Evolutionary conservation across 371 early-diverging fungal genomes (phyloP).

Genomic region (Umbelopsis sp.): DNA sequence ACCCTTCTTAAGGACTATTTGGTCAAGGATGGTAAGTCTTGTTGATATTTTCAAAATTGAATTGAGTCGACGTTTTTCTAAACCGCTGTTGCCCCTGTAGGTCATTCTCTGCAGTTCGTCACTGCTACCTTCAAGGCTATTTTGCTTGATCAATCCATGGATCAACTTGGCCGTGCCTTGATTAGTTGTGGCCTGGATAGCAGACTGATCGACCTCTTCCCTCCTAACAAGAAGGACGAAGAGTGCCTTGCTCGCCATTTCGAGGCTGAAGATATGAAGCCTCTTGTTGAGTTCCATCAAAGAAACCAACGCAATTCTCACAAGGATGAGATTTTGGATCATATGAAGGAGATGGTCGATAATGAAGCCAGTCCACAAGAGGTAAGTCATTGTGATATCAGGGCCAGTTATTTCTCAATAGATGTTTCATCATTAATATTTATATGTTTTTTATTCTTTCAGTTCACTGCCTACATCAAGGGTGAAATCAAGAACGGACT

Average conservation of each 20-base stretch:
- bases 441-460: not conserved
- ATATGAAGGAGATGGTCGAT: constrained; percentile 64
- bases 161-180: constrained; percentile 74
- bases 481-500: constrained; percentile 73
- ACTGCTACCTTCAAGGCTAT: constrained; percentile 85
- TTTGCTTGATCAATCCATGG: constrained; percentile 74
- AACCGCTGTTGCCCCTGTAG: constrained; percentile 28
- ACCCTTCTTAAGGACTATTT: constrained; percentile 89
- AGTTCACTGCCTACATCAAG: constrained; percentile 69
- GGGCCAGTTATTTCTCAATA: not conserved
- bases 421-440: not conserved
- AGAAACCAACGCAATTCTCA: constrained; percentile 70
- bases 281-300: constrained; percentile 78
- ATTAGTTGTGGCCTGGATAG: constrained; percentile 72
- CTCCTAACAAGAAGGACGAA: constrained; percentile 87
- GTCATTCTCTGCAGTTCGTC: constrained; percentile 75
- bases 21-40: constrained; percentile 78
- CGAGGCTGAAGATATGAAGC: constrained; percentile 89
- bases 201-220: constrained; percentile 87
- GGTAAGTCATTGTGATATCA: constrained; percentile 32
- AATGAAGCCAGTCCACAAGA: constrained; percentile 58
- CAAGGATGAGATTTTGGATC: constrained; percentile 66
- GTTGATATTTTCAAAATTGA: not conserved
- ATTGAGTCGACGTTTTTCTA: not conserved
- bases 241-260: constrained; percentile 90